Base-by-base conservation (phyloP, 192 early-diverging fungal species). In the Podila epigama region DNA sequence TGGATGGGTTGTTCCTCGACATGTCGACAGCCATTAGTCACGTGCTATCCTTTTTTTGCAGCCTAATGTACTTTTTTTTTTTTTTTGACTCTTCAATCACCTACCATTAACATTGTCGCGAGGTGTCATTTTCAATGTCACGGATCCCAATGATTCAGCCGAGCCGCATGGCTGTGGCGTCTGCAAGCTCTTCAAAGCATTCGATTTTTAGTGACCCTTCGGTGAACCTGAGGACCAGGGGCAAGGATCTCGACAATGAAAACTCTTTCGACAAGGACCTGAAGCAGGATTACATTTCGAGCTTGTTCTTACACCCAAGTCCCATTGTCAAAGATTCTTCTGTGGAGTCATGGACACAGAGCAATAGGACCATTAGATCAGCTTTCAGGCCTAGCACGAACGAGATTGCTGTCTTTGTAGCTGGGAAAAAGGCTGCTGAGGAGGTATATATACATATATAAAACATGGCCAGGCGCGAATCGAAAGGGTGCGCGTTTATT, bases 371-470 rank as follows among this genome's bases (percentile, higher is more conserved):
- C 5, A 35, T 77, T 20, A 58, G 41, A 4, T 55, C 73, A 1
- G 58, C 66, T 2, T 77, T 77, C 35, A 32, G 73, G 18, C 73
- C 73, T 0, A 77, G 55, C 51, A 77, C 73, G 6, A 77, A 77
- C 40, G 73, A 77, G 28, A 57, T 77, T 20, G 73, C 73, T 0
- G 66, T 77, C 36, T 77, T 35, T 68, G 73, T 77, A 12, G 73
- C 73, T 18, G 73, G 73, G 10, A 68, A 68, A 34, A 77, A 77
- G 40, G 73, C 66, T 29, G 73, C 73, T 28, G 73, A 77, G 18
- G 66, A 77, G 66, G 73, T 77, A 67, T 6, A 13, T 52, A 13
- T 18, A 58, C n/a, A n/a, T n/a, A n/a, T n/a, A n/a, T n/a, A n/a
- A n/a, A n/a, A n/a, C n/a, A n/a, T n/a, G n/a, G n/a, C n/a, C n/a